phyloP scores from a whole-genome alignment of 2,329 filamentous ascomycete genomes.

The Fusarium tanahbumbuense region DNA sequence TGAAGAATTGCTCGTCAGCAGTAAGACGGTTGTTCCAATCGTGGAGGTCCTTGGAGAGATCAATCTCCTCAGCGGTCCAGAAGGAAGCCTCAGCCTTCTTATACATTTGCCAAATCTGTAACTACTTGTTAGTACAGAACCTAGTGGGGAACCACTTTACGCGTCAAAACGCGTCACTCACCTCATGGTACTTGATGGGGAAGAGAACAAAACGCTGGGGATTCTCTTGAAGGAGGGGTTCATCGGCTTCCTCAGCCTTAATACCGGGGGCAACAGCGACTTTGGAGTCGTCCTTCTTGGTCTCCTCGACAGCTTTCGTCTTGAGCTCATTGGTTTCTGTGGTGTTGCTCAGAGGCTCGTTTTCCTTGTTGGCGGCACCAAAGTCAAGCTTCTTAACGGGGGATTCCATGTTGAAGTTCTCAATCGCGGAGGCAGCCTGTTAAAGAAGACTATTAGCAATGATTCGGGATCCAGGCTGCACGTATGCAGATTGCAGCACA shows the following conservation, averaged over 20 bases:
- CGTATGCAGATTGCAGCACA: background rate
- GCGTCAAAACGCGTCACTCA: conserved; percentile 75
- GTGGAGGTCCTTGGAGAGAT: conserved; percentile 97
- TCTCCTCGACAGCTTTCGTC: conserved; percentile 66
- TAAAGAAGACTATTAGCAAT: conserved; percentile 49
- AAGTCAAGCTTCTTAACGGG: conserved; percentile 92
- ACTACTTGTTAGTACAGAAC: conserved; percentile 53
- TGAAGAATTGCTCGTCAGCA: conserved; percentile 97
- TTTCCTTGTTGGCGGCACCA: conserved; percentile 81
- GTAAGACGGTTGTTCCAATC: conserved; percentile 99
- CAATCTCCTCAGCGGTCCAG: conserved; percentile 99
- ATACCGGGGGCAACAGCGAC: conserved; percentile 61
- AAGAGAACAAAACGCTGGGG: conserved; percentile 96
- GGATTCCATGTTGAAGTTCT: conserved; percentile 92
- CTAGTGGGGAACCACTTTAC: conserved; percentile 67
- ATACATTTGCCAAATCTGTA: conserved; percentile 99
- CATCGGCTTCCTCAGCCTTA: conserved; percentile 79
- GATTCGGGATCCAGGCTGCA: conserved; percentile 10
- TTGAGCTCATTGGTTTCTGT: conserved; percentile 69
- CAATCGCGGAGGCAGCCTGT: conserved; percentile 87
- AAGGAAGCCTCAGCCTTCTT: conserved; percentile 99
- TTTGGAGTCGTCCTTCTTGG: conserved; percentile 51
- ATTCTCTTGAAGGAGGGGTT: conserved; percentile 96
- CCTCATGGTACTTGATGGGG: conserved; percentile 99
- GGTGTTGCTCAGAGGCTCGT: conserved; percentile 67